A percentile compares a stretch with the other conserved stretches of the same genome.
Evolutionary conservation across 768 basidiomycete species (phyloP).

Genomic region (Kwoniella mangroviensis): DNA sequence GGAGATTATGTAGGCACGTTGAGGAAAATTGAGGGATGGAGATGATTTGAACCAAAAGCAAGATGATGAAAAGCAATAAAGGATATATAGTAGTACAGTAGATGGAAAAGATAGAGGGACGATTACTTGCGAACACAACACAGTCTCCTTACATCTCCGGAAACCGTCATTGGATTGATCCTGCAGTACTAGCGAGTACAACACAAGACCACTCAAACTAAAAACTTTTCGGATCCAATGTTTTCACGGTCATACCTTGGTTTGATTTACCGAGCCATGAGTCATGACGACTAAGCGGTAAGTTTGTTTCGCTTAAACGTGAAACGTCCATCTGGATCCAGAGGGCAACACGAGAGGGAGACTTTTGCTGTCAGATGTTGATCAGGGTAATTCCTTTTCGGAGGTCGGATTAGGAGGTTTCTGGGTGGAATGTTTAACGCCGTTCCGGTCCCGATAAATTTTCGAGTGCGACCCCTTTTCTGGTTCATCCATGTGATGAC

Average conservation of each 20-base stretch:
- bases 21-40: too few relatives aligned
- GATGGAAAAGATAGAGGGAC: not conserved
- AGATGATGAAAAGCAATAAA: too few relatives aligned
- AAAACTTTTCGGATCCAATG: not conserved
- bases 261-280: not conserved
- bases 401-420: not conserved
- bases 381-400: not conserved
- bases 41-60: too few relatives aligned
- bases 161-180: not conserved
- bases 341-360: not conserved
- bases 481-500: not conserved
- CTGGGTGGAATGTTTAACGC: not conserved
- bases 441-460: not conserved
- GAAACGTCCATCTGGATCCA: not conserved
- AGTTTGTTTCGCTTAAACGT: not conserved
- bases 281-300: not conserved
- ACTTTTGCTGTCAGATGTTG: not conserved
- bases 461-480: not conserved
- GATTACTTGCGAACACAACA: not conserved
- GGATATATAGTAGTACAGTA: too few relatives aligned
- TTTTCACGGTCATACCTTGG: too few relatives aligned
- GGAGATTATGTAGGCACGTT: too few relatives aligned
- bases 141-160: not conserved
- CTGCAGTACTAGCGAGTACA: too few relatives aligned
- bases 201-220: not conserved